These are phyloP conservation scores for Calycina marina DNA, from an alignment of 2,329 filamentous ascomycete species.

Conservation along the genomic window DNA sequence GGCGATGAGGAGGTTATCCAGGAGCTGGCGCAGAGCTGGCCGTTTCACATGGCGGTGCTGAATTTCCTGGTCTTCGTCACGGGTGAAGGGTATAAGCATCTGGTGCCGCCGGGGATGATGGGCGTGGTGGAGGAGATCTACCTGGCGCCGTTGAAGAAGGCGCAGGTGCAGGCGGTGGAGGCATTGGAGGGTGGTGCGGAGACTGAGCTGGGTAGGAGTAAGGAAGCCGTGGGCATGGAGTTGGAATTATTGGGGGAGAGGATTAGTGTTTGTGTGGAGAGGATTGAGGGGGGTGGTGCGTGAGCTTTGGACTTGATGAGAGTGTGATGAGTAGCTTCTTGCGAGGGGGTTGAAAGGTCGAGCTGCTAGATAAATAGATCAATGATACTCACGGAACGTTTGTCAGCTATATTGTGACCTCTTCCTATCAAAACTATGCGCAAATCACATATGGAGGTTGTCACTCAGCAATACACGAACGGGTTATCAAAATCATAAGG, in stretches of 20 bases:
- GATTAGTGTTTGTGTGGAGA: conserved; percentile 9
- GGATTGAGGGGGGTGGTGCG: conserved; percentile 7
- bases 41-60: conserved; percentile 42
- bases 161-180: conserved; percentile 23
- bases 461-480: no score
- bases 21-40: conserved; percentile 35
- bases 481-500: no score
- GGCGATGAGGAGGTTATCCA: conserved; percentile 31
- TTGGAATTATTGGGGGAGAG: conserved; percentile 18
- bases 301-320: no score
- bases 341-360: no score
- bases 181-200: conserved; percentile 3
- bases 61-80: conserved; percentile 47
- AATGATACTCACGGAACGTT: no score
- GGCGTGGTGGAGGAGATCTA: conserved; percentile 44
- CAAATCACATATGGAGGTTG: no score
- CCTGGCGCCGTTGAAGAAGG: conserved; percentile 35
- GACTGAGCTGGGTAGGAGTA: neutral
- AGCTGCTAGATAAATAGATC: no score
- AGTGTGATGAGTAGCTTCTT: no score
- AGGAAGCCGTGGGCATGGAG: conserved; percentile 8
- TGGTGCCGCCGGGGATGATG: conserved; percentile 41
- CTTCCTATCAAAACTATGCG: no score
- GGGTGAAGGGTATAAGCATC: conserved; percentile 28
- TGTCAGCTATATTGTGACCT: no score